Evolutionary conservation across 2,329 filamentous ascomycete genomes (phyloP).

Genomic region (Fusarium cyanostomum): DNA sequence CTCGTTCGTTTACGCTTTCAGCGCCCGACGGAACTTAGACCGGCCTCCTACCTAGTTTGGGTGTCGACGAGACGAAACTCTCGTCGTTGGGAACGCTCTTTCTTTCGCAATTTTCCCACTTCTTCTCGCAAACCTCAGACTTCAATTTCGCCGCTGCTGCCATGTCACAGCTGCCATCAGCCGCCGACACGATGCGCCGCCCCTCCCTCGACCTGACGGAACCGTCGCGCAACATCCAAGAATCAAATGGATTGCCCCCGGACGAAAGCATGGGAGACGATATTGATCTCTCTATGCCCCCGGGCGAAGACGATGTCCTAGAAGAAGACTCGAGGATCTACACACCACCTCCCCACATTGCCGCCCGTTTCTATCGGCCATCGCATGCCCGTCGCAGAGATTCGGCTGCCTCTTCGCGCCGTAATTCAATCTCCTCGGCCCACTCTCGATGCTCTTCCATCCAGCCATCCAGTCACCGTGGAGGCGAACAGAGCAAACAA

Average conservation of each 20-base stretch:
- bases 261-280: constrained; percentile 47
- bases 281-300: constrained; percentile 52
- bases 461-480: constrained; percentile 61
- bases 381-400: constrained; percentile 74
- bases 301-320: constrained; percentile 48
- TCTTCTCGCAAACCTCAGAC: constrained; percentile 1
- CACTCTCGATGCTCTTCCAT: constrained; percentile 74
- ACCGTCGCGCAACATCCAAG: constrained; percentile 53
- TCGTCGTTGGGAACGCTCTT: constrained; percentile 7
- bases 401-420: constrained; percentile 80
- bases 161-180: constrained; percentile 34
- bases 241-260: constrained; percentile 44
- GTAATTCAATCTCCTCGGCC: constrained; percentile 81
- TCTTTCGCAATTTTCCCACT: not conserved
- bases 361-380: constrained; percentile 79
- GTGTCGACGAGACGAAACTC: constrained; percentile 10
- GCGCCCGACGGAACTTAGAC: constrained; percentile 5
- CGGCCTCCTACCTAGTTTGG: constrained; percentile 16
- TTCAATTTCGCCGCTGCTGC: not conserved
- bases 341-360: constrained; percentile 78
- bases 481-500: constrained; percentile 76
- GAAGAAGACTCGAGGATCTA: constrained; percentile 52
- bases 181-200: constrained; percentile 53
- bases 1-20: constrained; percentile 23
- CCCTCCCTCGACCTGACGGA: constrained; percentile 54